Evolutionary conservation across 2,329 filamentous ascomycete genomes (phyloP).

Genomic region (Bipolaris victoriae): DNA sequence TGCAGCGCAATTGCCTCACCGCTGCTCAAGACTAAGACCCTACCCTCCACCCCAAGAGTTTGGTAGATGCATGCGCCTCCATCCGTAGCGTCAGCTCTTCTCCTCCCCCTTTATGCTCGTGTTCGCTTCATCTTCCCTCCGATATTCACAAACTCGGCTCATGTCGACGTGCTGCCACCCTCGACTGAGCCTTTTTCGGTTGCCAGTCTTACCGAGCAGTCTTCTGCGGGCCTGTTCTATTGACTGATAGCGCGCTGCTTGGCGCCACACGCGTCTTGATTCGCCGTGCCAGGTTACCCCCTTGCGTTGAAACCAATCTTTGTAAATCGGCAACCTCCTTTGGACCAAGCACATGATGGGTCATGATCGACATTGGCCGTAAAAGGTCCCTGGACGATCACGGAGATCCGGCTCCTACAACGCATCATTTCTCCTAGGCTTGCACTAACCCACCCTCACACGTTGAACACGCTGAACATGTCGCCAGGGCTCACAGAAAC

Average conservation of each 20-base stretch:
- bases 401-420: conserved; percentile 12
- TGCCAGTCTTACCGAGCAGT: conserved; percentile 5
- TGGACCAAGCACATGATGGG: conserved; percentile 9
- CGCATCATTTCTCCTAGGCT: conserved; percentile 9
- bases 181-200: conserved; percentile 8
- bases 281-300: conserved; percentile 8
- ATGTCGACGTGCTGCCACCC: neutral
- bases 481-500: conserved; percentile 7
- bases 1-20: neutral
- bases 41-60: too few species aligned
- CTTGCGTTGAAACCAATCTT: conserved; percentile 3
- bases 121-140: neutral
- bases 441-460: conserved; percentile 13
- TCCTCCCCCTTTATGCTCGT: neutral
- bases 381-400: conserved; percentile 17
- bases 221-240: conserved; percentile 7
- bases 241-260: conserved; percentile 13
- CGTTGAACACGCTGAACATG: conserved; percentile 1
- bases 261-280: conserved; percentile 5
- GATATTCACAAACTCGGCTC: neutral
- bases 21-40: neutral
- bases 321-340: conserved; percentile 6
- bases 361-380: conserved; percentile 11
- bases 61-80: too few species aligned
- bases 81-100: neutral